A percentile compares a stretch with the other conserved stretches of the same genome.
phyloP scores from a whole-genome alignment of 2,329 filamentous ascomycete species.

The Talaromyces verruculosus region DNA sequence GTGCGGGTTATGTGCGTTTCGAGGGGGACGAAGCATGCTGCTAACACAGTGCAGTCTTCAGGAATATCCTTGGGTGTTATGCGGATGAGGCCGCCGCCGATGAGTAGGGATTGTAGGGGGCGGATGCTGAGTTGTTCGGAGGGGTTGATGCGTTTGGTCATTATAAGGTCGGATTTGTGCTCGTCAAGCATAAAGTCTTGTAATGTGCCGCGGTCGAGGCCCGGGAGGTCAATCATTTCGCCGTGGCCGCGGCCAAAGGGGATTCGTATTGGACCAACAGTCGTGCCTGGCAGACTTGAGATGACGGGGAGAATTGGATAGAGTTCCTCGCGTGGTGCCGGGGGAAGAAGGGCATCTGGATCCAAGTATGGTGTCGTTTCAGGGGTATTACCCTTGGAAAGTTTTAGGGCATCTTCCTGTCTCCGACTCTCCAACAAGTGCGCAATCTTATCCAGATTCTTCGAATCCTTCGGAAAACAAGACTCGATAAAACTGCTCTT shows the following conservation, averaged over 20 bases:
- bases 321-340: conserved; percentile 67
- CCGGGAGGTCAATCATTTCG: conserved; percentile 90
- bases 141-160: conserved; percentile 73
- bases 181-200: conserved; percentile 68
- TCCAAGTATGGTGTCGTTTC: conserved; percentile 25
- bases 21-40: conserved; percentile 85
- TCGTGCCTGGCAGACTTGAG: conserved; percentile 85
- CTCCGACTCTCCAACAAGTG: conserved; percentile 35
- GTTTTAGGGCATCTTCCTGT: conserved; percentile 23
- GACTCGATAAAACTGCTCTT: conserved; percentile 89
- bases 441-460: conserved; percentile 44
- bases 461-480: conserved; percentile 74
- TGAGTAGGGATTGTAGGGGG: conserved; percentile 73
- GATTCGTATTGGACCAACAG: conserved; percentile 88
- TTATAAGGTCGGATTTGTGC: conserved; percentile 67
- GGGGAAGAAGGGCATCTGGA: conserved; percentile 65
- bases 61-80: conserved; percentile 65
- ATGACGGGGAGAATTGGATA: conserved; percentile 85
- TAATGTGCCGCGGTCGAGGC: conserved; percentile 72
- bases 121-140: conserved; percentile 68
- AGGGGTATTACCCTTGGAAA: not conserved
- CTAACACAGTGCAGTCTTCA: conserved; percentile 66
- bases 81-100: conserved; percentile 82
- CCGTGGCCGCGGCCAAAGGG: conserved; percentile 83
- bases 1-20: conserved; percentile 73